Evolutionary conservation across 306 rosid genomes (phyloP).

Genomic region (Crataegus laevigata): DNA sequence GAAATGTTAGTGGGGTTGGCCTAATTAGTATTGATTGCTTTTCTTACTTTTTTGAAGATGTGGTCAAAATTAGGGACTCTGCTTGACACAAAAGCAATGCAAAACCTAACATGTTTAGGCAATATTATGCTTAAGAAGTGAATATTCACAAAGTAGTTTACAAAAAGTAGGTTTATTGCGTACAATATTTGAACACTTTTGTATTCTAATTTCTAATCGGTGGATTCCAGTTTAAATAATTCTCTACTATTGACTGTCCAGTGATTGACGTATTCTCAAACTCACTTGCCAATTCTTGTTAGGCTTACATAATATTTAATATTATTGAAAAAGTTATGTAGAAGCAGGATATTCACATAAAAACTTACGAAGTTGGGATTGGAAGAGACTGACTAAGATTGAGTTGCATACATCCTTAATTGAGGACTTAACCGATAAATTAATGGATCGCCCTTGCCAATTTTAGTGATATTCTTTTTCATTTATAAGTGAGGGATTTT

Average conservation of each 20-base stretch:
- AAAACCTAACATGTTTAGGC: neutral
- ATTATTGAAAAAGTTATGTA: too few species aligned
- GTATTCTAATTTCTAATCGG: neutral
- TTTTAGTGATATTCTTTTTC: too few species aligned
- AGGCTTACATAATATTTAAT: too few species aligned
- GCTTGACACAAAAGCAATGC: neutral
- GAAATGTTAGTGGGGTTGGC: conserved; percentile 24
- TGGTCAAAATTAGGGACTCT: conserved; percentile 6
- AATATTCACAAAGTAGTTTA: neutral
- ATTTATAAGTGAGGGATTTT: too few species aligned
- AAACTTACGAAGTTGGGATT: neutral
- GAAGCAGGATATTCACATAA: neutral
- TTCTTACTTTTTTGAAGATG: neutral
- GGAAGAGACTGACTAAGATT: neutral
- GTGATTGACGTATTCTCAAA: neutral
- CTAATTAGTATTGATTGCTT: conserved; percentile 6
- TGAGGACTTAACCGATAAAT: neutral
- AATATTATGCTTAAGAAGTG: neutral
- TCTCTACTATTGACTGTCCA: neutral
- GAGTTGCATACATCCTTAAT: neutral
- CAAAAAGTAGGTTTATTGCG: neutral
- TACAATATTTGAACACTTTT: neutral
- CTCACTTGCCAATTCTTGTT: neutral
- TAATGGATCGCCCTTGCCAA: too few species aligned
- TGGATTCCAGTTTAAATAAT: neutral